Percentiles rank a stretch among this genome's conserved stretches.
phyloP scores from a whole-genome alignment of 805 yeast genomes.

The Wickerhamomyces kurtzmanii region DNA sequence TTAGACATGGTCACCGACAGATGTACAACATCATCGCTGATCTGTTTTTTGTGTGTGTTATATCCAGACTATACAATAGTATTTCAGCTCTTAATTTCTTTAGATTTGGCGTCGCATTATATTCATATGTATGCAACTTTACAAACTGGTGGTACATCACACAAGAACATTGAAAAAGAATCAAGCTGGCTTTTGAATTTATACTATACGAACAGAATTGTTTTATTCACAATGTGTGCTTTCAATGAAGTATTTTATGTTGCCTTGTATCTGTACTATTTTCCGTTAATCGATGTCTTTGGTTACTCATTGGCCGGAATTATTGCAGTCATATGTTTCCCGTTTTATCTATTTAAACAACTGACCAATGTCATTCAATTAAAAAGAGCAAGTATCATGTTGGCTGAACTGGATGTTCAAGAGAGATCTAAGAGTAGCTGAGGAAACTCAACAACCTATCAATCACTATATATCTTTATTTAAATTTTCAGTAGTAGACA shows the following conservation, averaged over 20 bases:
- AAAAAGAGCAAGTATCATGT: constrained; percentile 69
- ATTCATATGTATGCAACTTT: constrained; percentile 98
- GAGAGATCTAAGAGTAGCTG: constrained; percentile 19
- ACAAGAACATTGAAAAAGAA: constrained; percentile 70
- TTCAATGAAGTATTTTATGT: constrained; percentile 90
- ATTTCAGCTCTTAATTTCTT: constrained; percentile 78
- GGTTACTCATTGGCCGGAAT: constrained; percentile 52
- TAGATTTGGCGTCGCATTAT: constrained; percentile 89
- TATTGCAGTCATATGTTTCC: constrained; percentile 53
- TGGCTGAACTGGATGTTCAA: constrained; percentile 63
- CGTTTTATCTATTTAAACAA: constrained; percentile 89
- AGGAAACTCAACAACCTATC: constrained; percentile 1
- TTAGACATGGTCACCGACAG: constrained; percentile 98
- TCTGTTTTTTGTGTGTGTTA: constrained; percentile 73
- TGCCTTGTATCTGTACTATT: constrained; percentile 73
- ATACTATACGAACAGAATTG: constrained; percentile 79
- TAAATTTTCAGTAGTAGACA: too few species aligned
- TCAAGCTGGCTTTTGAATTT: constrained; percentile 65
- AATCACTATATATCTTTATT: too few species aligned
- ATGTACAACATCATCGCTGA: constrained; percentile 90
- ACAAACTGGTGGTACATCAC: constrained; percentile 68
- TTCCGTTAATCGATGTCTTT: constrained; percentile 23
- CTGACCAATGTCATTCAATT: constrained; percentile 82
- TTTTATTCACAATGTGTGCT: constrained; percentile 82
- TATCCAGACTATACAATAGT: constrained; percentile 51